Percentiles rank a stretch among this genome's conserved stretches.
phyloP scores from a whole-genome alignment of 345 rosid species.

The Eucalyptus rudis region DNA sequence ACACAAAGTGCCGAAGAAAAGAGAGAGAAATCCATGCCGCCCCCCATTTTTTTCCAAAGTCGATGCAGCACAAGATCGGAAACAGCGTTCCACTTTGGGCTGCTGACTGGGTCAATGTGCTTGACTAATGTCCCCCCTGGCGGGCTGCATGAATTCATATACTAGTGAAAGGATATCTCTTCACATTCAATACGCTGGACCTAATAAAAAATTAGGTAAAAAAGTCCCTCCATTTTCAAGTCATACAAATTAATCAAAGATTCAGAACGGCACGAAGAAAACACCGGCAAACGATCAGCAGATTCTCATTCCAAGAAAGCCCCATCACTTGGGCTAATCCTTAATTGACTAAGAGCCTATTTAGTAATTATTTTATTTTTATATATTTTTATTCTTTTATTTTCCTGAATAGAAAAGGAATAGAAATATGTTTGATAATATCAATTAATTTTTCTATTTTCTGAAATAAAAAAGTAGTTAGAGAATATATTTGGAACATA shows the following conservation, averaged over 20 bases:
- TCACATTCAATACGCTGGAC: background rate
- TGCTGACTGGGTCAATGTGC: background rate
- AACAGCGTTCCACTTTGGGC: background rate
- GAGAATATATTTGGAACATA: rapidly evolving
- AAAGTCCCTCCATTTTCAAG: too few relatives aligned
- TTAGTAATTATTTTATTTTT: too few relatives aligned
- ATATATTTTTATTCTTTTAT: too few relatives aligned
- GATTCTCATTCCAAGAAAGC: background rate
- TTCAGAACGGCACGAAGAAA: background rate
- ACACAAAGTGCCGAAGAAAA: background rate
- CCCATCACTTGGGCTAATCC: background rate
- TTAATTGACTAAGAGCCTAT: background rate
- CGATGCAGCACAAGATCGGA: background rate
- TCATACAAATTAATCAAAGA: background rate
- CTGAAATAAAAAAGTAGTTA: too few relatives aligned
- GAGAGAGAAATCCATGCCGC: background rate
- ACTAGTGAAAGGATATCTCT: background rate
- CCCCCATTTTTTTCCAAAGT: background rate
- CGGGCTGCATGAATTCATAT: background rate
- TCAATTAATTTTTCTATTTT: too few relatives aligned
- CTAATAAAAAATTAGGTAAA: background rate
- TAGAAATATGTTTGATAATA: too few relatives aligned
- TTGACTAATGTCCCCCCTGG: background rate
- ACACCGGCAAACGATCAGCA: background rate
- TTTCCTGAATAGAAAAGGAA: rapidly evolving